Conservation (phyloP, 2,329 filamentous ascomycete genomes). For the Amauroascus niger region DNA sequence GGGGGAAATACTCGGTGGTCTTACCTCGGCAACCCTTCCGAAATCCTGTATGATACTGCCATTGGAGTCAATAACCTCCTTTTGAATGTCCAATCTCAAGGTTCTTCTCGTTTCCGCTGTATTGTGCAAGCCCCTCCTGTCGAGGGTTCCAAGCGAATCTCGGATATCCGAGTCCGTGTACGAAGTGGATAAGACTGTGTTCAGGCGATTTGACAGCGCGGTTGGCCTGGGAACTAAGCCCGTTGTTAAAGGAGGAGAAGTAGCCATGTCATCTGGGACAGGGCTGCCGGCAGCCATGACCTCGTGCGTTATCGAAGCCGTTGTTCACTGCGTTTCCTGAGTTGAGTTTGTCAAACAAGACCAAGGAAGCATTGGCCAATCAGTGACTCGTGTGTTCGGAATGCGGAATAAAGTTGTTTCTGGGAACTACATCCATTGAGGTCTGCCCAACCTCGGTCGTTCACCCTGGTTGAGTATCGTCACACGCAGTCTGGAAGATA, state of each 20-base stretch:
- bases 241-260: constrained; percentile 6
- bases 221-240: constrained; percentile 35
- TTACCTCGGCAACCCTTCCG: constrained; percentile 74
- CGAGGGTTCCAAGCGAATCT: constrained; percentile 69
- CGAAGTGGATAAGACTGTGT: constrained; percentile 76
- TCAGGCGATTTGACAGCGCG: constrained; percentile 71
- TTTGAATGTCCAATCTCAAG: constrained; percentile 73
- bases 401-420: too few species aligned
- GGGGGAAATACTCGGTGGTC: constrained; percentile 18
- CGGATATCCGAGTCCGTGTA: constrained; percentile 89
- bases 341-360: neutral
- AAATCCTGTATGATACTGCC: constrained; percentile 81
- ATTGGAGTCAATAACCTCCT: constrained; percentile 88
- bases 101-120: constrained; percentile 68
- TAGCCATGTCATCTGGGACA: constrained; percentile 7
- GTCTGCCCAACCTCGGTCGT: too few species aligned
- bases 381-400: too few species aligned
- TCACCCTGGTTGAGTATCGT: too few species aligned
- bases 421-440: too few species aligned
- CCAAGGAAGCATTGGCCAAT: too few species aligned
- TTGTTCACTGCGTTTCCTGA: too few species aligned
- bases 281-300: constrained; percentile 7
- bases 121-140: constrained; percentile 61
- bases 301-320: neutral
- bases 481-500: too few species aligned